Conservation (phyloP, 495 filamentous ascomycete genomes). For the Xylaria sp. region DNA sequence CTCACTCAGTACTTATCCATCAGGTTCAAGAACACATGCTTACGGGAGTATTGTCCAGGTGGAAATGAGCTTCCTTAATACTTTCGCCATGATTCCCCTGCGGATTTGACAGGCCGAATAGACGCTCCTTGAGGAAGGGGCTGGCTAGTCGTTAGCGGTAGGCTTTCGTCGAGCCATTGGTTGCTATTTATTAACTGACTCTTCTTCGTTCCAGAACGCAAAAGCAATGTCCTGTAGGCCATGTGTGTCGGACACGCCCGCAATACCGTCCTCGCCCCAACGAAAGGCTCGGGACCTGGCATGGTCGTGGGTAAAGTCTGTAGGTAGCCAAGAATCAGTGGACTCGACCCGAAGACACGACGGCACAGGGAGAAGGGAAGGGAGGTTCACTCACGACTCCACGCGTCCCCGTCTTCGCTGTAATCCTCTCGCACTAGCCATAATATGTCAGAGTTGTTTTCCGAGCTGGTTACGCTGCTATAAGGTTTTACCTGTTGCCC, state of each 20-base stretch:
- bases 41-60: constrained; percentile 89
- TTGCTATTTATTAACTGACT: constrained; percentile 64
- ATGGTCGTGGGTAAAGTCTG: constrained; percentile 93
- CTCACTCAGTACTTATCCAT: background rate
- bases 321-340: constrained; percentile 15
- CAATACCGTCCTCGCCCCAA: constrained; percentile 98
- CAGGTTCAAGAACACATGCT: constrained; percentile 27
- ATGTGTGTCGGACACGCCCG: constrained; percentile 91
- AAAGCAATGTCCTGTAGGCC: constrained; percentile 91
- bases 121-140: constrained; percentile 89
- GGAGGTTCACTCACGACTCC: constrained; percentile 75
- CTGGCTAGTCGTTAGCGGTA: constrained; percentile 50
- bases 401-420: constrained; percentile 83
- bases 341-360: background rate
- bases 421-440: constrained; percentile 90
- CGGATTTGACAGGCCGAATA: constrained; percentile 94
- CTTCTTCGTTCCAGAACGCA: constrained; percentile 96
- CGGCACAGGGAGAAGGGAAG: background rate
- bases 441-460: constrained; percentile 37
- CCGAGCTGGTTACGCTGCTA: constrained; percentile 25
- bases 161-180: background rate
- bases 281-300: constrained; percentile 85
- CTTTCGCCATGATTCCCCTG: constrained; percentile 97
- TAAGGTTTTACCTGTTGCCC: constrained; percentile 75
- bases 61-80: constrained; percentile 95